These are phyloP conservation scores for Trichodelitschia bisporula DNA, from an alignment of 495 filamentous ascomycete species.

Conservation along the genomic window DNA sequence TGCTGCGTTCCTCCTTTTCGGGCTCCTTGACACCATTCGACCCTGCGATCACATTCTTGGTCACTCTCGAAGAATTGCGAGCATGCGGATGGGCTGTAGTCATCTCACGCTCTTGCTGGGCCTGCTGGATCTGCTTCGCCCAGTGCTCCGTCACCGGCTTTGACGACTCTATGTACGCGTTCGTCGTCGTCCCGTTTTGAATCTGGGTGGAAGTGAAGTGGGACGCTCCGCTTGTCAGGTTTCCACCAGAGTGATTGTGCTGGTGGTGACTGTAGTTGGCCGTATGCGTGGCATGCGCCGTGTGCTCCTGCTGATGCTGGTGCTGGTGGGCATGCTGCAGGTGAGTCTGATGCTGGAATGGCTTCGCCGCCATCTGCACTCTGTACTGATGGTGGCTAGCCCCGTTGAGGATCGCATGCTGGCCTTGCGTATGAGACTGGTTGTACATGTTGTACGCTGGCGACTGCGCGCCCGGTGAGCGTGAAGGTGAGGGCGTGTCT, in stretches of 20 bases:
- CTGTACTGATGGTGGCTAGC: conserved; percentile 36
- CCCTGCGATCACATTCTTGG: conserved; percentile 25
- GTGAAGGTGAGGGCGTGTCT: conserved; percentile 45
- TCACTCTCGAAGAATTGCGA: conserved; percentile 24
- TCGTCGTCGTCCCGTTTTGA: conserved; percentile 46
- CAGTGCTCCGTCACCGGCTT: conserved; percentile 60
- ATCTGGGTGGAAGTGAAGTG: conserved; percentile 18
- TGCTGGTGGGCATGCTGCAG: conserved; percentile 13
- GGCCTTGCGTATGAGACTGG: conserved; percentile 54
- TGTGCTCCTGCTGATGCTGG: conserved; percentile 45
- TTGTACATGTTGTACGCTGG: conserved; percentile 57
- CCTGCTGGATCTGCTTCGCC: conserved; percentile 63
- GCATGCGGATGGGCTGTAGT: conserved; percentile 42
- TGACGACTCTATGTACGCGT: conserved; percentile 28
- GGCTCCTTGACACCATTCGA: conserved; percentile 39
- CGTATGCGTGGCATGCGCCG: conserved; percentile 36
- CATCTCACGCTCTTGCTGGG: conserved; percentile 40
- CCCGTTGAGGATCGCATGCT: conserved; percentile 58
- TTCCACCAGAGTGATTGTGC: conserved; percentile 56
- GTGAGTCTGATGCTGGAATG: conserved; percentile 27
- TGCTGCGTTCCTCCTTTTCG: conserved; percentile 34
- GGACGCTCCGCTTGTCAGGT: no score
- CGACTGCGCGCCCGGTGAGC: conserved; percentile 42
- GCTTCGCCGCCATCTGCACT: conserved; percentile 41
- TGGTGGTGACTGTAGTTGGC: conserved; percentile 35